Conservation (phyloP, 768 basidiomycete species). For the Dictyophora rubrovolvata region DNA sequence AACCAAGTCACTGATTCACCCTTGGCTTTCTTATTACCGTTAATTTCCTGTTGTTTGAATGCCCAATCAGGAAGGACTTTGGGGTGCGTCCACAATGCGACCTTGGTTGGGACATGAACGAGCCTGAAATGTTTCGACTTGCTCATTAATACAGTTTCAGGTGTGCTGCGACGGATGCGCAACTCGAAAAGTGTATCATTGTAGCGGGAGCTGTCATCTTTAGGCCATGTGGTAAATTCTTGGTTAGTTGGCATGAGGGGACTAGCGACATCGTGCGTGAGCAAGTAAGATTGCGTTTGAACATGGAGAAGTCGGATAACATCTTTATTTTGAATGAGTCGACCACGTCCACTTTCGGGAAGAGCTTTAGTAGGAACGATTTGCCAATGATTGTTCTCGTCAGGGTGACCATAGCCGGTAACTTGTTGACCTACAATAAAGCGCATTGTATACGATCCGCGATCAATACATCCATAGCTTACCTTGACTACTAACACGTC, state of each 20-base stretch:
- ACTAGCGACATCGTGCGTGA: slow-evolving; percentile 97
- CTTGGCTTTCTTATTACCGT: slow-evolving; percentile 85
- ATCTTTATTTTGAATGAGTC: slow-evolving; percentile 85
- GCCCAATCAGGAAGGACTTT: slow-evolving; percentile 92
- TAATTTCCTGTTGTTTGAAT: slow-evolving; percentile 94
- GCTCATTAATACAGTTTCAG: slow-evolving; percentile 83
- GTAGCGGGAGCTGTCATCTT: slow-evolving; percentile 63
- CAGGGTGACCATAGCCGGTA: slow-evolving; percentile 89
- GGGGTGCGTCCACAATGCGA: slow-evolving; percentile 88
- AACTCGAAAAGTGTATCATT: slow-evolving; percentile 88
- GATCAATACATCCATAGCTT: slow-evolving; percentile 2
- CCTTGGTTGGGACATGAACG: slow-evolving; percentile 79
- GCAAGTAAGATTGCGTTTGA: slow-evolving; percentile 67
- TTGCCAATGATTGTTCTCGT: slow-evolving; percentile 94
- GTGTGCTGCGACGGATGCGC: slow-evolving; percentile 57
- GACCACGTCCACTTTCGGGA: slow-evolving; percentile 87
- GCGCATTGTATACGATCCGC: neutral
- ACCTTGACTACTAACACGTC: slow-evolving; percentile 92
- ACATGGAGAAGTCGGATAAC: slow-evolving; percentile 83
- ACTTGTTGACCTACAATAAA: slow-evolving; percentile 76
- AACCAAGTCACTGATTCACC: slow-evolving; percentile 86
- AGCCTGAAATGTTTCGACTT: slow-evolving; percentile 91
- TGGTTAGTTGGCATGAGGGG: slow-evolving; percentile 97
- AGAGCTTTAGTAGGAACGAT: slow-evolving; percentile 91
- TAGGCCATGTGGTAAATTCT: slow-evolving; percentile 90